Conservation (phyloP, 2,329 filamentous ascomycete genomes). For the Pseudocercospora fuligena region DNA sequence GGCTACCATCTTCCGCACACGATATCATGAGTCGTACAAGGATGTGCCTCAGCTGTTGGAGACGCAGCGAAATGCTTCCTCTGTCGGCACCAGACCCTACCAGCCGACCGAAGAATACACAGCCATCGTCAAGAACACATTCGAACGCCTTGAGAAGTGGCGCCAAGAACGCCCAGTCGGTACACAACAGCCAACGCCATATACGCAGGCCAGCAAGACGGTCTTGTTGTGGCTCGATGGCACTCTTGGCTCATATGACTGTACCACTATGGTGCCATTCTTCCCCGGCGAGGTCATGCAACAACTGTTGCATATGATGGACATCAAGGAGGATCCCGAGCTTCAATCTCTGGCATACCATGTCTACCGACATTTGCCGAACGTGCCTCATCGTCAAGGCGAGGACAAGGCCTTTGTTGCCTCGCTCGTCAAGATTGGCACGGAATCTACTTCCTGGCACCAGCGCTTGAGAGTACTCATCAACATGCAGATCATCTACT, state of each 20-base stretch:
- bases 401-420: slow-evolving; percentile 85
- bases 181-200: slow-evolving; percentile 89
- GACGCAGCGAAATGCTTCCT: slow-evolving; percentile 77
- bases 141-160: slow-evolving; percentile 83
- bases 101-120: slow-evolving; percentile 75
- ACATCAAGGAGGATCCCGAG: slow-evolving; percentile 97
- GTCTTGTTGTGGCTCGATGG: slow-evolving; percentile 93
- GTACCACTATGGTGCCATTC: slow-evolving; percentile 86
- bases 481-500: slow-evolving; percentile 99
- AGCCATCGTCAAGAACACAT: slow-evolving; percentile 73
- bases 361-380: slow-evolving; percentile 94
- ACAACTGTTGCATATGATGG: slow-evolving; percentile 98
- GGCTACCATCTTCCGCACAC: slow-evolving; percentile 83
- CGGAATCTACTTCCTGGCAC: slow-evolving; percentile 86
- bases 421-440: slow-evolving; percentile 85
- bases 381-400: slow-evolving; percentile 87
- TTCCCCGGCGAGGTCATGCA: slow-evolving; percentile 90
- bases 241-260: slow-evolving; percentile 88
- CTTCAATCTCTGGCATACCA: slow-evolving; percentile 93
- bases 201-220: slow-evolving; percentile 95
- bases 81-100: slow-evolving; percentile 85
- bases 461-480: slow-evolving; percentile 92
- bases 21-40: slow-evolving; percentile 92
- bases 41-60: slow-evolving; percentile 76
- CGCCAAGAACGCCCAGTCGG: slow-evolving; percentile 80